Evolutionary conservation across 768 basidiomycete genomes (phyloP), one percentile per base, ranked within the genome.

Genomic region (Dioszegia crocea): DNA sequence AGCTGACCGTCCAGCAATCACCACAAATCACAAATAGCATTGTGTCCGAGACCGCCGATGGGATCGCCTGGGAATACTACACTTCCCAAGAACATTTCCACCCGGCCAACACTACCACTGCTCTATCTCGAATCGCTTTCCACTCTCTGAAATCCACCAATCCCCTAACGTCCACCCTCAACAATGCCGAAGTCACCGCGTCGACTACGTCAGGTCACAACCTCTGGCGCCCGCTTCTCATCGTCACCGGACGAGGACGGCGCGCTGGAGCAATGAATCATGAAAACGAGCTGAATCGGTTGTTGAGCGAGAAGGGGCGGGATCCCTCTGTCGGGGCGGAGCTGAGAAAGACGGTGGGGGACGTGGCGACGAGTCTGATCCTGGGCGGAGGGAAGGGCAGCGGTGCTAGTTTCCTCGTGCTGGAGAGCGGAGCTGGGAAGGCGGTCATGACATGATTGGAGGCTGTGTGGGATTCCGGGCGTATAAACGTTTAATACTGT

Each of bases 281-380:
- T 59, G 70, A 76, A 10, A 72, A 65, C 0, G 92, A 96, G 78
- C 71, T 91, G 56, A 84, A 84, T 62, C 78, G 80, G 41, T 63
- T 91, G 21, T 79, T 85, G 73, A 81, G 82, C 17, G 82, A 84
- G 62, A 80, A 85, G 63, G 83, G 81, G 3, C 48, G 56, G 27
- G 80, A 67, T 38, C 67, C 77, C 8, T 65, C 53, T 23, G 67
- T 86, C 3, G 82, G 83, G 0, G 69, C 80, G 3, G 88, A 89
- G 70, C 84, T 91, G 59, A 80, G 82, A 73, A 87, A 88, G 79
- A 91, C 91, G 21, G 80, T 94, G 24, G 93, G 93, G 2, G 89
- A 93, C 73, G 86, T 89, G 17, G 88, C 85, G 2, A 83, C 86
- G 39, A 86, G 86, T 44, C 83, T 93, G 72, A 83, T 91, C 12